Percentiles rank a stretch among this genome's conserved stretches.
Evolutionary conservation across 2,329 filamentous ascomycete genomes (phyloP).

Genomic region (Neopestalotiopsis clavispora): DNA sequence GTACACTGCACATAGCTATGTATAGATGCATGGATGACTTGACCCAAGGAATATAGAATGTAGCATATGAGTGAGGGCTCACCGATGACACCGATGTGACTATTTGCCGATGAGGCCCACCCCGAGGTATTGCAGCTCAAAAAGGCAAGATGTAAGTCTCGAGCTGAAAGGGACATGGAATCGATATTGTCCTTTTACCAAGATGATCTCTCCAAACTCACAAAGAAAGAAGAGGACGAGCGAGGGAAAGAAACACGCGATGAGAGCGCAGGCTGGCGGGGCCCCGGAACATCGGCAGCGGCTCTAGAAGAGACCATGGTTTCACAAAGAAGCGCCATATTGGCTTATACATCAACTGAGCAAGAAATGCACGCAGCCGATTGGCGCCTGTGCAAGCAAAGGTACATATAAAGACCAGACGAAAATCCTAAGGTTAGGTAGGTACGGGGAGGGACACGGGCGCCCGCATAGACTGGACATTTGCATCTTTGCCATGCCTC

Average conservation of each 20-base stretch:
- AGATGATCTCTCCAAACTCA: background rate
- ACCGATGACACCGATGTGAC: background rate
- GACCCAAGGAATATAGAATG: no score
- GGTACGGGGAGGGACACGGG: background rate
- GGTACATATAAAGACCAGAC: background rate
- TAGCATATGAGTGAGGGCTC: background rate
- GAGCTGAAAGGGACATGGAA: background rate
- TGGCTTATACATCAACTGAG: background rate
- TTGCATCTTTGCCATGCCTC: background rate
- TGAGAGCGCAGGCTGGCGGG: background rate
- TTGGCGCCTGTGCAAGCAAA: background rate
- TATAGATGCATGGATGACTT: no score
- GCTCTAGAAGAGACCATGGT: background rate
- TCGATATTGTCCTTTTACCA: background rate
- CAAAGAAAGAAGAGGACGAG: background rate
- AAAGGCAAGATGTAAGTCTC: background rate
- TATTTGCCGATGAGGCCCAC: no score
- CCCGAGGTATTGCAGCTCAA: background rate
- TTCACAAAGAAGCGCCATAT: slow-evolving; percentile 12
- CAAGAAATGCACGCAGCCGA: background rate
- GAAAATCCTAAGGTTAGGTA: no score
- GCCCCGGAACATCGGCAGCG: background rate
- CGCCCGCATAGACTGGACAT: background rate
- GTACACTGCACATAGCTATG: no score
- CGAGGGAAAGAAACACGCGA: background rate